Conservation (phyloP, 345 rosid species). For the Iberis pinnata region DNA sequence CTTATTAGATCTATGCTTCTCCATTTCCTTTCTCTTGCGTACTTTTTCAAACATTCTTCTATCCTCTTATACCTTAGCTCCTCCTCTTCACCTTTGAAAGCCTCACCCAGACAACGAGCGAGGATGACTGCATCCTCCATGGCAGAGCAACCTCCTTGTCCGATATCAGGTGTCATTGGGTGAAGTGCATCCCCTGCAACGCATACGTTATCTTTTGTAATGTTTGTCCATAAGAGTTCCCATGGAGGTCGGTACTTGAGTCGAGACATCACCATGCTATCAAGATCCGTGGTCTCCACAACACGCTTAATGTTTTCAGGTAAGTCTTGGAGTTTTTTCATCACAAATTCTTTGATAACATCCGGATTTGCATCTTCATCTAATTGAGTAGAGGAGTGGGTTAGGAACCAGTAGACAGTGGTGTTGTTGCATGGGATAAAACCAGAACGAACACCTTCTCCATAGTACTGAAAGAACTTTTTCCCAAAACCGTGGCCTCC, state of each 20-base stretch:
- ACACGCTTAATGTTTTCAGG: slow-evolving; percentile 33
- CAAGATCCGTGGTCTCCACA: slow-evolving; percentile 37
- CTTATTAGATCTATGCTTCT: slow-evolving; percentile 50
- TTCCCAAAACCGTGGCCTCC: slow-evolving; percentile 37
- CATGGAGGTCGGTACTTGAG: slow-evolving; percentile 45
- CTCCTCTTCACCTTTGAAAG: slow-evolving; percentile 27
- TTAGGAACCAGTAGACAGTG: slow-evolving; percentile 43
- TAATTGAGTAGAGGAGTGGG: slow-evolving; percentile 27
- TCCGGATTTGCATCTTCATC: slow-evolving; percentile 29
- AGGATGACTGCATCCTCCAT: slow-evolving; percentile 58
- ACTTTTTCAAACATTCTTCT: slow-evolving; percentile 39
- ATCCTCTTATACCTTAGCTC: slow-evolving; percentile 30
- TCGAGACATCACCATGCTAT: slow-evolving; percentile 26
- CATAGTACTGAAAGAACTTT: slow-evolving; percentile 32
- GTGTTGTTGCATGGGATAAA: slow-evolving; percentile 44
- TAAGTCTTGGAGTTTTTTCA: slow-evolving; percentile 33
- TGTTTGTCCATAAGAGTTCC: slow-evolving; percentile 52
- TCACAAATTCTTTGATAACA: slow-evolving; percentile 38
- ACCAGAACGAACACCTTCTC: slow-evolving; percentile 46
- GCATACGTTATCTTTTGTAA: slow-evolving; percentile 51
- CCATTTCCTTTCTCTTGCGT: slow-evolving; percentile 55
- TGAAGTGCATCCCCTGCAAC: slow-evolving; percentile 71
- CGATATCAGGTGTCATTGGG: slow-evolving; percentile 66
- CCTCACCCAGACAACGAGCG: slow-evolving; percentile 59
- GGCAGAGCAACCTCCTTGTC: slow-evolving; percentile 66